Evolutionary conservation across 2,329 filamentous ascomycete species (phyloP), one percentile per base, ranked within the genome.

Genomic region (Trichophyton mentagrophytes): DNA sequence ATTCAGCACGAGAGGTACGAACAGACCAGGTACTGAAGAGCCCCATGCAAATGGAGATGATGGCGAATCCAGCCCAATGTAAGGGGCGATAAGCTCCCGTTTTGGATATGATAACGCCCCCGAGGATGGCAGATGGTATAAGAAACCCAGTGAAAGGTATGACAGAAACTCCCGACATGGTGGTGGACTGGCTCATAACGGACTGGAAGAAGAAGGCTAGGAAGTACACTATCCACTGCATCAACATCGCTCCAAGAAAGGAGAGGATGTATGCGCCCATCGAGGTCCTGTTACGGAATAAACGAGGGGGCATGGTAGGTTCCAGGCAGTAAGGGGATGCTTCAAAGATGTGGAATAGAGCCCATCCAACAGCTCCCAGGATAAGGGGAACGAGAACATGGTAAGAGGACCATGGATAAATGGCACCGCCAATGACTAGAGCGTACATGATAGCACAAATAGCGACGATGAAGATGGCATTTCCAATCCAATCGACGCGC

Each of bases 181-280:
- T 64, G 0, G 78, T 71, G 0, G 69, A 67, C 2, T 70, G 68
- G 0, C 67, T 57, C 3, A 68, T 66, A 0, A 80, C 74, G 0
- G 69, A 70, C 60, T 79, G 76, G 64, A 79, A 78, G 64, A 77
- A 80, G 6, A 79, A 65, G 0, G 78, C 76, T 1, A 79, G 60
- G 64, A 77, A 79, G 67, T 72, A 75, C 30, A 72, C 64, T 6
- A 68, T 60, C 70, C 74, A 76, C 53, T 71, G 71, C 2, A 70
- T 60, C 2, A 76, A 64, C 3, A 76, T 62, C 2, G 68, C 67
- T 46, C 75, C 68, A 1, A 78, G 57, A 58, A 78, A 76, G 0
- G 69, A 74, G 13, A 71, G 62, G 3, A 69, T 57, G 58, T 72
- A 74, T 0, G 66, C 66, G 15, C 71, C 65, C 1, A 64, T 44